A percentile compares a stretch with the other conserved stretches of the same genome.
phyloP scores from a whole-genome alignment of 208 protist genomes.

The Trypanosoma boissoni region DNA sequence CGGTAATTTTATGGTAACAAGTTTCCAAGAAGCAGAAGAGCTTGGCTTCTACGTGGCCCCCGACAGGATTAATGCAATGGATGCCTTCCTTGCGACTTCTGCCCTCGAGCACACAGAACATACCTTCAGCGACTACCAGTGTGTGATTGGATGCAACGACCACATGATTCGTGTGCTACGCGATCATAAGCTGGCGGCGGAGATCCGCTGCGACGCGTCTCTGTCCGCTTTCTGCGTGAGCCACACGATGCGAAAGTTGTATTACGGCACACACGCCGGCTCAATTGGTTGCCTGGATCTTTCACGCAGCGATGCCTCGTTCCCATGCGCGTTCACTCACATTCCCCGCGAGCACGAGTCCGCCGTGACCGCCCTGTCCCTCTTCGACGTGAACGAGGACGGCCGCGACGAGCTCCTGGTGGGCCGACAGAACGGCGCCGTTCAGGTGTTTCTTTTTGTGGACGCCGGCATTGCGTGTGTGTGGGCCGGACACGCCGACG shows the following conservation, averaged over 20 bases:
- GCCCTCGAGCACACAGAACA: constrained; percentile 11
- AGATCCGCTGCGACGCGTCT: constrained; percentile 68
- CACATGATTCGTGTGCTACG: constrained; percentile 68
- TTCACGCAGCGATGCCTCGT: constrained; percentile 18
- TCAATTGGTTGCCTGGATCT: constrained; percentile 58
- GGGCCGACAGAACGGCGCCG: constrained; percentile 70
- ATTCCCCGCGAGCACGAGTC: constrained; percentile 24
- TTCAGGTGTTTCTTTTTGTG: constrained; percentile 55
- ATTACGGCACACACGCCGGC: constrained; percentile 78
- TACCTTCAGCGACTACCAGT: constrained; percentile 55
- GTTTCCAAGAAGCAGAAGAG: constrained; percentile 72
- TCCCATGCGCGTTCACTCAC: constrained; percentile 30
- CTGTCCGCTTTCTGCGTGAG: constrained; percentile 54
- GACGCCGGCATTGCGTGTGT: constrained; percentile 9
- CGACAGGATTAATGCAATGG: constrained; percentile 81
- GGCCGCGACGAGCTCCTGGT: constrained; percentile 65
- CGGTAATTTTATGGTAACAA: constrained; percentile 83
- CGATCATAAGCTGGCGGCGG: constrained; percentile 50
- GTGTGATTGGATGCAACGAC: constrained; percentile 81
- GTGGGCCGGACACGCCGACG: constrained; percentile 48
- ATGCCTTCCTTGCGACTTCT: constrained; percentile 25
- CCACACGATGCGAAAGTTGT: constrained; percentile 27
- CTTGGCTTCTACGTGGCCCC: constrained; percentile 85
- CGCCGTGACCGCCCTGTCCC: constrained; percentile 44
- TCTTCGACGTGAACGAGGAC: constrained; percentile 66